A percentile compares a stretch with the other conserved stretches of the same genome.
phyloP scores from a whole-genome alignment of 2,329 filamentous ascomycete species.

The Davidsoniella neocaledoniae region DNA sequence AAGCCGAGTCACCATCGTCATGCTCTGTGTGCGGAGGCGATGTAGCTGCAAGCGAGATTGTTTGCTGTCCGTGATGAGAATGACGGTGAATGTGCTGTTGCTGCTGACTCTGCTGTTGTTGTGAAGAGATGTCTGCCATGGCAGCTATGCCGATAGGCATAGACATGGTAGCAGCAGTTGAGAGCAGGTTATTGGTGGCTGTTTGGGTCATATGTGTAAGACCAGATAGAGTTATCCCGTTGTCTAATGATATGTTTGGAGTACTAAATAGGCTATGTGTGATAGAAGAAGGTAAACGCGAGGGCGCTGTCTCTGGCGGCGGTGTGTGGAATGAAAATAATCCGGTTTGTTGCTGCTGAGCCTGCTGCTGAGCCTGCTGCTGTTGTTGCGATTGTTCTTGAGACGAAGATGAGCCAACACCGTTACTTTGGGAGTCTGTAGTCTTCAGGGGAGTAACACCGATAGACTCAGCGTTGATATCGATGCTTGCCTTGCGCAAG shows the following conservation, averaged over 20 bases:
- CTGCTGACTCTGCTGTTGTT: background rate
- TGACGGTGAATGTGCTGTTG: background rate
- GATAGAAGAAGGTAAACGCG: conserved; percentile 12
- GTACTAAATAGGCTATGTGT: conserved; percentile 2
- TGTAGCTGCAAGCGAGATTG: conserved; percentile 4
- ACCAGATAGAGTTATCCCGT: background rate
- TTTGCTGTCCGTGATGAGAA: background rate
- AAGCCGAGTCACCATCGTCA: conserved; percentile 22
- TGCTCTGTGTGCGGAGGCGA: conserved; percentile 29
- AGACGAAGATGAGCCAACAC: conserved; percentile 11
- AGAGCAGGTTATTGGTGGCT: too few species aligned
- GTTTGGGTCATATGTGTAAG: background rate
- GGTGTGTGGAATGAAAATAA: conserved; percentile 30
- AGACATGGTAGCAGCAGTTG: too few species aligned
- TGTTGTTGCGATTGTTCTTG: conserved; percentile 22
- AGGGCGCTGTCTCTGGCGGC: conserved; percentile 33
- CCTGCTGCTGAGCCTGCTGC: conserved; percentile 13
- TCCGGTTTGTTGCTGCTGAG: conserved; percentile 15
- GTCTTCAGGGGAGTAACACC: too few species aligned
- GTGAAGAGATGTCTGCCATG: background rate
- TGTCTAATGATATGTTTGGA: background rate
- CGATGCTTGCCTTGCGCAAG: conserved; percentile 71
- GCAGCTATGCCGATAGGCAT: too few species aligned
- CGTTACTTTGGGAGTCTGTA: too few species aligned
- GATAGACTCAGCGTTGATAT: conserved; percentile 31